phyloP scores from a whole-genome alignment of 768 basidiomycete genomes.

The Termitomyces sp. region DNA sequence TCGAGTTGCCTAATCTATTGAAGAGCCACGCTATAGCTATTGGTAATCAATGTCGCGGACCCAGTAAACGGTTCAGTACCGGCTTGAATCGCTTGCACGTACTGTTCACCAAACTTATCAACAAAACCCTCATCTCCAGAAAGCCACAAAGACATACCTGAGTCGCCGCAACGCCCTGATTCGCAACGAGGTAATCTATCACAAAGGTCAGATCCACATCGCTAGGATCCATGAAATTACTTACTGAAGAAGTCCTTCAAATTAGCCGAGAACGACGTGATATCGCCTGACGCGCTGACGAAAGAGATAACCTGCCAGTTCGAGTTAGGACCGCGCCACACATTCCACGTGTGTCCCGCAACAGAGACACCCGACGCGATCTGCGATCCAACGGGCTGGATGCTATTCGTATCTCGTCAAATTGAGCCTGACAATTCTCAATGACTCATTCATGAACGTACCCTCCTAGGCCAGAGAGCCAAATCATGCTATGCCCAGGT shows the following conservation, averaged over 20 bases:
- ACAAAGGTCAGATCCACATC: too few relatives aligned
- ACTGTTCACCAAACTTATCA: conserved; percentile 29
- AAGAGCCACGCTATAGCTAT: conserved; percentile 11
- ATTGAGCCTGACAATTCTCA: not conserved
- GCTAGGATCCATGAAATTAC: too few relatives aligned
- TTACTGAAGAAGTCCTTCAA: conserved; percentile 54
- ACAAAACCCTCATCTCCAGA: too few relatives aligned
- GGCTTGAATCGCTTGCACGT: conserved; percentile 49
- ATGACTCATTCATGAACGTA: conserved; percentile 20
- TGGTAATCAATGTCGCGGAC: conserved; percentile 40
- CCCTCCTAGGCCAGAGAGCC: conserved; percentile 56
- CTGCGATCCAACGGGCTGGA: conserved; percentile 52
- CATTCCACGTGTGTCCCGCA: conserved; percentile 51
- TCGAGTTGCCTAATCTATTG: too few relatives aligned
- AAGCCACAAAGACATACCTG: conserved; percentile 39
- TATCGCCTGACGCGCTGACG: conserved; percentile 42
- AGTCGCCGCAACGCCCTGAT: conserved; percentile 43
- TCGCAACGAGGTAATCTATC: conserved; percentile 40
- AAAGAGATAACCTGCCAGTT: conserved; percentile 59
- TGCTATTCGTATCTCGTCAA: conserved; percentile 29
- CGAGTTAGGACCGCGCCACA: conserved; percentile 51
- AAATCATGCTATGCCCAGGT: conserved; percentile 45
- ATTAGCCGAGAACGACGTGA: conserved; percentile 49
- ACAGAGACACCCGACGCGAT: conserved; percentile 36
- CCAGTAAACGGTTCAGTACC: conserved; percentile 57